Evolutionary conservation across 805 yeast species (phyloP), one percentile per base, ranked within the genome.

Genomic region (Kodamaea fukazawae): DNA sequence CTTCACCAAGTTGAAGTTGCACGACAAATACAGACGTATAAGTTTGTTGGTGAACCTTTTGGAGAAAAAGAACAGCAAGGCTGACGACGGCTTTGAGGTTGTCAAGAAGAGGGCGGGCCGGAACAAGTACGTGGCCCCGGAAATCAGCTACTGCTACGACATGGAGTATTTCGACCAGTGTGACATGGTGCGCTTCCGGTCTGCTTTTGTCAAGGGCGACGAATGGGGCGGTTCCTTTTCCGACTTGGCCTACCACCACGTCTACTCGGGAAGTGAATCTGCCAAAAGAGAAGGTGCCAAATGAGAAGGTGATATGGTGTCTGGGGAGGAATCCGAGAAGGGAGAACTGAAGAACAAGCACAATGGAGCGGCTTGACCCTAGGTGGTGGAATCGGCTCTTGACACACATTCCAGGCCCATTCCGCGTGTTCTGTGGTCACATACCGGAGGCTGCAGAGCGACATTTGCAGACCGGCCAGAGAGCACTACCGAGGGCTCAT

Each of bases 161-260:
- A 45, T 46, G 1, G 38, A 58, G 10, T 71, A 71, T 49, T 74
- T 73, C 44, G 35, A 40, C 0, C 35, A 38, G 0, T 49, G 63
- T 0, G 8, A 38, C 1, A 41, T 65, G 6, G 39, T 14, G 0
- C 50, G 55, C 22, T 58, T 50, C 36, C 48, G 38, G 15, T 14
- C 35, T n/a, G 38, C 34, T 10, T 42, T 44, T 18, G 44, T 55
- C 7, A 50, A 45, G 18, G 57, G 54, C 11, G 73, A 69, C 1
- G 61, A 58, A 1, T 77, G 81, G 81, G 58, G 67, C 2, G 75
- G 74, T 42, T 61, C 82, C 13, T 78, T 78, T 48, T 68, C 79
- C 1, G 82, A 78, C 48, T 50, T 78, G 12, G 65, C 81, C 4
- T 60, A 69, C 10, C 81, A 76, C 44, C 23, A 8, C 23, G 8